These are phyloP conservation scores for Claviceps pazoutovae DNA, from an alignment of 2,329 filamentous ascomycete species.

Conservation along the genomic window DNA sequence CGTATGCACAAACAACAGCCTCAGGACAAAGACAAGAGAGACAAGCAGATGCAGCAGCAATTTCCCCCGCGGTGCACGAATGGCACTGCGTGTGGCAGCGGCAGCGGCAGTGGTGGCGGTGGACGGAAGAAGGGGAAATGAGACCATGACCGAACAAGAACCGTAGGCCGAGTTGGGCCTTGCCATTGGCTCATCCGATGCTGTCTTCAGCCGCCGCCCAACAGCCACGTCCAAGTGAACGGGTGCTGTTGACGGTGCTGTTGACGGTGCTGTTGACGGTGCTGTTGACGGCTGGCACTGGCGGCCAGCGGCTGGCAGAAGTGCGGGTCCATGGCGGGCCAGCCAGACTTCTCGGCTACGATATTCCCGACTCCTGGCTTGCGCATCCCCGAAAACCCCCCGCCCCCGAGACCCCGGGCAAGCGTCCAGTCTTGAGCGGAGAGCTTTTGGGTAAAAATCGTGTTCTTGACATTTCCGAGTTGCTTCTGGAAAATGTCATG, in stretches of 20 bases:
- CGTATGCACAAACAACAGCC: no score
- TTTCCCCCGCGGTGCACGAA: neutral
- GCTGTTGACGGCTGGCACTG: neutral
- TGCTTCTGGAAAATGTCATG: neutral
- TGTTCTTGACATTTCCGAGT: neutral
- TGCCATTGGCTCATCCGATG: conserved; percentile 1
- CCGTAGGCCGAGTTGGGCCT: neutral
- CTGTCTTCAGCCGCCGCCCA: conserved; percentile 1
- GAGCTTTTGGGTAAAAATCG: neutral
- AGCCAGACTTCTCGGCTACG: neutral
- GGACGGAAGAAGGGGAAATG: neutral
- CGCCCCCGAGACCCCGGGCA: neutral
- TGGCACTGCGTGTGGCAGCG: neutral
- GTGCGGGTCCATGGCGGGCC: neutral
- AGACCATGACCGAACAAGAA: neutral
- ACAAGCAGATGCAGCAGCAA: neutral
- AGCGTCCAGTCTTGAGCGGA: neutral
- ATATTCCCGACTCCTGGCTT: neutral
- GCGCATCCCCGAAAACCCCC: neutral
- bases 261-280: neutral
- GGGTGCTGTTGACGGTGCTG: neutral
- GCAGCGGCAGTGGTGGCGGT: neutral
- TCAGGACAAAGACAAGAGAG: neutral
- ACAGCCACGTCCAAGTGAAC: conserved; percentile 1
- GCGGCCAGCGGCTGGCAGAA: neutral